Conservation (phyloP, 495 filamentous ascomycete species). For the Hypoxylon rickii region DNA sequence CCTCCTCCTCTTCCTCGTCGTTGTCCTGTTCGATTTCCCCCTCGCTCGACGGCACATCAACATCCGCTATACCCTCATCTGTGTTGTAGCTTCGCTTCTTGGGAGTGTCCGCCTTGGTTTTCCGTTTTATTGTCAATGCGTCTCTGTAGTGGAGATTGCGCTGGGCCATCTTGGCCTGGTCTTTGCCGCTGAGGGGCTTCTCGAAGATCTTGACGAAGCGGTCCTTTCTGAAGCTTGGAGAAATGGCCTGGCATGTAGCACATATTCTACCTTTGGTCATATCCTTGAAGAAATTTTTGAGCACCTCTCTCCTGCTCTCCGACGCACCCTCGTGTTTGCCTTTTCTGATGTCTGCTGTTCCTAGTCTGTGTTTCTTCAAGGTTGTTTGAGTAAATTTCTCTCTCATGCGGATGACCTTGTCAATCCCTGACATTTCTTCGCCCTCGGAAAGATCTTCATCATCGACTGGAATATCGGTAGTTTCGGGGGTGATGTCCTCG, state of each 20-base stretch:
- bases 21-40: constrained; percentile 51
- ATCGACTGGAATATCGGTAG: constrained; percentile 31
- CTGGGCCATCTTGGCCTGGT: constrained; percentile 72
- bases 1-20: constrained; percentile 42
- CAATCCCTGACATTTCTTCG: constrained; percentile 33
- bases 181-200: constrained; percentile 71
- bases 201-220: constrained; percentile 90
- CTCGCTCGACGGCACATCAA: constrained; percentile 56
- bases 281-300: constrained; percentile 78
- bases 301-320: constrained; percentile 70
- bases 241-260: constrained; percentile 70
- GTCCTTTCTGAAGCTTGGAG: constrained; percentile 82
- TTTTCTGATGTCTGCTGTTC: constrained; percentile 57
- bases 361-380: constrained; percentile 59
- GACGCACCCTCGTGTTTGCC: constrained; percentile 81
- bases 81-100: constrained; percentile 43
- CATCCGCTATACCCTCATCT: constrained; percentile 76
- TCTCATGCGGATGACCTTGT: constrained; percentile 64
- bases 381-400: constrained; percentile 70
- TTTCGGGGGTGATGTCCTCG: constrained; percentile 52
- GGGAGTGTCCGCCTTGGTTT: constrained; percentile 25
- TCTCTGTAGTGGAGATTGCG: constrained; percentile 70
- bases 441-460: constrained; percentile 36
- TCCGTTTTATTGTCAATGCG: constrained; percentile 49
- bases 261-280: constrained; percentile 71